Evolutionary conservation across 176 grass and related monocot species (phyloP).

Genomic region (Juncus effusus): DNA sequence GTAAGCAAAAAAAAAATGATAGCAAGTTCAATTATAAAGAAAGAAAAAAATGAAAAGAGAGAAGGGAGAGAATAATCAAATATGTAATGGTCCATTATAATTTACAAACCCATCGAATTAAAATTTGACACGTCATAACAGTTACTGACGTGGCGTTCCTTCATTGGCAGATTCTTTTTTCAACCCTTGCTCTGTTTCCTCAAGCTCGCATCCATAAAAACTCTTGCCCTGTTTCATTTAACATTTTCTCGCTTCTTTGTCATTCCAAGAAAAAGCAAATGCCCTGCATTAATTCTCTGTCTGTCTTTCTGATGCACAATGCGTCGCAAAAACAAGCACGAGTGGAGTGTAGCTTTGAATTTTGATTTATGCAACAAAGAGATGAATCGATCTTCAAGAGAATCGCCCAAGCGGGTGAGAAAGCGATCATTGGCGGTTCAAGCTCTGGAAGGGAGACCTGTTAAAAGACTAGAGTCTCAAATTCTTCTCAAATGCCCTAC

Average conservation of each 20-base stretch:
- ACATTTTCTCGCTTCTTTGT: too few species aligned
- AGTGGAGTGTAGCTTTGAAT: neutral
- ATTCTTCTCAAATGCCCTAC: conserved; percentile 23
- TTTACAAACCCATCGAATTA: neutral
- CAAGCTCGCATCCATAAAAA: too few species aligned
- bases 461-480: conserved; percentile 23
- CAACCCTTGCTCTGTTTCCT: too few species aligned
- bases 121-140: too few species aligned
- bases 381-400: conserved; percentile 9
- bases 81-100: neutral
- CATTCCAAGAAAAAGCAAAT: too few species aligned
- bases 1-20: too few species aligned
- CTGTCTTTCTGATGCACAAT: conserved; percentile 4
- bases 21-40: too few species aligned
- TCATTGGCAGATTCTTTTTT: too few species aligned
- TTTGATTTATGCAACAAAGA: conserved; percentile 10
- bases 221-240: too few species aligned
- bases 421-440: conserved; percentile 8
- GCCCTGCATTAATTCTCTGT: neutral
- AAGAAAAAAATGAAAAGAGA: neutral
- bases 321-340: neutral
- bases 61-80: too few species aligned
- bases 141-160: too few species aligned
- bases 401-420: conserved; percentile 16
- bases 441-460: conserved; percentile 18